Percentiles rank a stretch among this genome's conserved stretches.
These are phyloP conservation scores for Tuber indicum DNA, from an alignment of 495 filamentous ascomycete genomes.

Conservation along the genomic window DNA sequence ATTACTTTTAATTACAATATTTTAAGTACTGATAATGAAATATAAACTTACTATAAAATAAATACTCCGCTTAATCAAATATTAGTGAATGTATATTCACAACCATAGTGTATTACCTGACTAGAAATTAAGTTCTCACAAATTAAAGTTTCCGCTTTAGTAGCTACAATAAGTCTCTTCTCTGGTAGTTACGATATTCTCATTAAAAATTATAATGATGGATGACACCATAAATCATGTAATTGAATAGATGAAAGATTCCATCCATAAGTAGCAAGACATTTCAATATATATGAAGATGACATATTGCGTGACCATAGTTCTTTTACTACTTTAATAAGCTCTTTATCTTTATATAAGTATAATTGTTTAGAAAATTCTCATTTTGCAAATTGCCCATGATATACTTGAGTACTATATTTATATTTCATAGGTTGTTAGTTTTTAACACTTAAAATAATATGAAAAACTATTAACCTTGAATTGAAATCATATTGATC, in stretches of 20 bases:
- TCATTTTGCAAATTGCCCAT: not conserved
- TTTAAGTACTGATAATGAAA: too few relatives aligned
- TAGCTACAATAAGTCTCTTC: not conserved
- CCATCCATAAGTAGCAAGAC: too few relatives aligned
- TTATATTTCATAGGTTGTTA: too few relatives aligned
- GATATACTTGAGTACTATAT: too few relatives aligned
- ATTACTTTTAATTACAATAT: too few relatives aligned
- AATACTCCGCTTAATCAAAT: not conserved
- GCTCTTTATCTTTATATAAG: not conserved
- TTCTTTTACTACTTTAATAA: not conserved
- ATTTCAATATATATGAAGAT: not conserved
- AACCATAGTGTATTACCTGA: constrained; percentile 5
- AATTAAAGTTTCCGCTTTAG: not conserved
- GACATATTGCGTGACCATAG: constrained; percentile 5
- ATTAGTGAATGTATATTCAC: constrained; percentile 6
- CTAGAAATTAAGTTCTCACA: not conserved
- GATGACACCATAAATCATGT: not conserved
- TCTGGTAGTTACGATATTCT: not conserved
- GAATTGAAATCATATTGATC: too few relatives aligned
- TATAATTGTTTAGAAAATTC: not conserved
- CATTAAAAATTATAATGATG: not conserved
- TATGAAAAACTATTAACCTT: too few relatives aligned
- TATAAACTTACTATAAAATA: constrained; percentile 3
- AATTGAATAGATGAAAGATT: not conserved
- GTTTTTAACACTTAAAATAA: too few relatives aligned